Evolutionary conservation across 176 grass and related monocot genomes (phyloP), one percentile per base, ranked within the genome.

Genomic region (Aegilops bicornis): DNA sequence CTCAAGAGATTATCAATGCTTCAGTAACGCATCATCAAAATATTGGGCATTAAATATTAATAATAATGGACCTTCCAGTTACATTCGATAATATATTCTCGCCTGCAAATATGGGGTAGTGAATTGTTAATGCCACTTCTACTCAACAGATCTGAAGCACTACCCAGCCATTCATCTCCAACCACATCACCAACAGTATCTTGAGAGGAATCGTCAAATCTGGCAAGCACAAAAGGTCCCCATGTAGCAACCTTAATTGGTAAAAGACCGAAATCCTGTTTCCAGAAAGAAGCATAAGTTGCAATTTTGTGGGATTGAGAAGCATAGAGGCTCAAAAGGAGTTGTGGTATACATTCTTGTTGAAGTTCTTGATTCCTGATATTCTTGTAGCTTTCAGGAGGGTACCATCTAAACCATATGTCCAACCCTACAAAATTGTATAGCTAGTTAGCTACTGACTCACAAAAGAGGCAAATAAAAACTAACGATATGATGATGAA

Each of bases 361-460:
- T 92, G 82, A 96, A 98, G 80, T 87, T 92, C 75, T 92, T 98
- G 15, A 96, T 98, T 86, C 92, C 96, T 58, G 93, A 77, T 88
- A 98, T 96, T 83, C 90, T 84, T 32, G 94, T 98, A 84, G 94
- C 97, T 88, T 98, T 98, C 40, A 96, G 77, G 40, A 98, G 93
- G 56, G n/a, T 84, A 32, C 97, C 97, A 87, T 98, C 94, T 84
- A 98, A 88, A 65, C 88, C 90, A 90, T 98, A 98, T 35, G 94
- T 96, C 97, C 97, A 98, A 39, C 94, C 97, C 97, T 98, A 82
- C 13, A 92, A 79, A 83, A 42, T 60, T 30, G 12, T 14, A 89
- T 68, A 70, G 25, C 25, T 31, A 48, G 24, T 75, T 8, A 48
- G 42, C 32, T 74, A 8, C 58, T 5, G 9, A 17, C 2, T 25